A percentile compares a stretch with the other conserved stretches of the same genome.
These are phyloP conservation scores for Glycine soja DNA, from an alignment of 306 rosid species.

Conservation along the genomic window DNA sequence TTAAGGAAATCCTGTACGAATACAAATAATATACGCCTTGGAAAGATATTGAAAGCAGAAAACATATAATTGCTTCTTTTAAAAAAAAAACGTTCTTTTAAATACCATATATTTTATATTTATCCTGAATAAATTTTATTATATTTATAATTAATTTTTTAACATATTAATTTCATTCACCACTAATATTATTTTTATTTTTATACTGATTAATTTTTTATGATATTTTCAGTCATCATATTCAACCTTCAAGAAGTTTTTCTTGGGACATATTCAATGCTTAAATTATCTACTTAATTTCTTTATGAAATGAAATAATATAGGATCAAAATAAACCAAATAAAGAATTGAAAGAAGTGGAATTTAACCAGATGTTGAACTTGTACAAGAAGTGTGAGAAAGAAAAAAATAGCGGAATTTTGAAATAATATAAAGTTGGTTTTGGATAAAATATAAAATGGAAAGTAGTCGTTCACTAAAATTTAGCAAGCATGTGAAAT, in stretches of 20 bases:
- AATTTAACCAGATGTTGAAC: neutral
- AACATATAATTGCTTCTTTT: too few species aligned
- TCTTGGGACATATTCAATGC: neutral
- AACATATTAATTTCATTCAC: too few species aligned
- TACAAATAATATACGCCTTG: neutral
- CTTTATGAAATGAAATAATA: neutral
- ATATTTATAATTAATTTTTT: too few species aligned
- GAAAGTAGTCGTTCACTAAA: neutral
- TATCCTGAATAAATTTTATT: too few species aligned
- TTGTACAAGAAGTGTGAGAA: neutral
- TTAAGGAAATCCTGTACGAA: neutral
- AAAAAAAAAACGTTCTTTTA: neutral
- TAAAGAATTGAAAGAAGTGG: neutral
- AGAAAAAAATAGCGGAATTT: neutral
- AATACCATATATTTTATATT: neutral
- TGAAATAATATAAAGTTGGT: slow-evolving; percentile 4
- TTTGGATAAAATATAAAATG: slow-evolving; percentile 21
- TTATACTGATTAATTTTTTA: neutral
- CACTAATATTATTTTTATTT: too few species aligned
- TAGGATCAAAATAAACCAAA: neutral
- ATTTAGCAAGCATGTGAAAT: neutral
- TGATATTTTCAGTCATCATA: slow-evolving; percentile 6
- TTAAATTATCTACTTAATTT: neutral
- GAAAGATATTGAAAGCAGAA: too few species aligned
- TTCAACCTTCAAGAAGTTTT: slow-evolving; percentile 6